phyloP scores from a whole-genome alignment of 306 rosid genomes.

The Phaseolus lunatus region DNA sequence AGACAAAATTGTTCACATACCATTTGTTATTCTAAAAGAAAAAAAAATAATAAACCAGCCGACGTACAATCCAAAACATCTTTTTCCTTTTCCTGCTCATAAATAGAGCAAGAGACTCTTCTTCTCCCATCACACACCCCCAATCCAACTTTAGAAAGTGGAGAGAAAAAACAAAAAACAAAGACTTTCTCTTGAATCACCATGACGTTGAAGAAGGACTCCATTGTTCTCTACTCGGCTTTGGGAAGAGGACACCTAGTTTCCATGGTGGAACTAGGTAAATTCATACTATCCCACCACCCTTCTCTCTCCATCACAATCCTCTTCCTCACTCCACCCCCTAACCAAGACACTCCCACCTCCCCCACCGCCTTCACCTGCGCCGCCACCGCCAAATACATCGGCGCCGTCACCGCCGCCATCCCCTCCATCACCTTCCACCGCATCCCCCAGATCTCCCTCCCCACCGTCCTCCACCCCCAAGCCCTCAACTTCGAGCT shows the following conservation, averaged over 20 bases:
- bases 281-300: conserved; percentile 27
- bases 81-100: neutral
- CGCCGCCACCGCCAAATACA: conserved; percentile 40
- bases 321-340: conserved; percentile 52
- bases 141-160: neutral
- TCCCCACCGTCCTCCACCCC: neutral
- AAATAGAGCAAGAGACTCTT: neutral
- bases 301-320: conserved; percentile 52
- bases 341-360: conserved; percentile 15
- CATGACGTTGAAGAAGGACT: conserved; percentile 2
- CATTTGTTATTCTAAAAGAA: too few species aligned
- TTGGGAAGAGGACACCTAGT: conserved; percentile 24
- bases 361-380: conserved; percentile 25
- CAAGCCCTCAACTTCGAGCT: neutral
- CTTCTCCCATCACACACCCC: neutral
- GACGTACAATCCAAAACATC: too few species aligned
- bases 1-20: too few species aligned
- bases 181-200: neutral
- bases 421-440: conserved; percentile 43
- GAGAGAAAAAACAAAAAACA: neutral
- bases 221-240: conserved; percentile 25
- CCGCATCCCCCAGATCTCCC: conserved; percentile 20
- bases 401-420: conserved; percentile 42
- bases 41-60: too few species aligned
- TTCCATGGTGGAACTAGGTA: conserved; percentile 35